phyloP scores from a whole-genome alignment of 1,284 basidiomycete species.

The Ustilago loliicola region DNA sequence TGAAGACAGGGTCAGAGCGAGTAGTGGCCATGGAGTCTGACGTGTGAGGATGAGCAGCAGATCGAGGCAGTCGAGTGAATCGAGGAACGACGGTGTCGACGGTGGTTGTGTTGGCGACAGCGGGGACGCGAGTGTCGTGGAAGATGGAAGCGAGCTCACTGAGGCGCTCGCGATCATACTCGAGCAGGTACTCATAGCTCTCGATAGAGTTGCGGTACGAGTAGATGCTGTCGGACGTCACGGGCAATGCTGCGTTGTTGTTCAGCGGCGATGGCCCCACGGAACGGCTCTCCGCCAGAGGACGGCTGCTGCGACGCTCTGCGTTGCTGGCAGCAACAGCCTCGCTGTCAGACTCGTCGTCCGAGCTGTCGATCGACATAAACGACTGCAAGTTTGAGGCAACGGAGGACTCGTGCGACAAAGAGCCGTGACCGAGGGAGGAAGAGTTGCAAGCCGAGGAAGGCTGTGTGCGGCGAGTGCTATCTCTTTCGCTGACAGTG shows the following conservation, averaged over 20 bases:
- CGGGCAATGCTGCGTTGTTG: not conserved
- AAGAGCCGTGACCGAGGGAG: constrained; percentile 18
- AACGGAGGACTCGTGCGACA: constrained; percentile 24
- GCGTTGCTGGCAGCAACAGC: not conserved
- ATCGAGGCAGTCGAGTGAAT: constrained; percentile 9
- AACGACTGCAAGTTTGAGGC: constrained; percentile 37
- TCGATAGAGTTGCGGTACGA: constrained; percentile 41
- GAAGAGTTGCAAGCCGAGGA: constrained; percentile 5
- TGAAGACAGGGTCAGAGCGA: not conserved
- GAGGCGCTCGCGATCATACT: constrained; percentile 27
- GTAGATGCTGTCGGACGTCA: constrained; percentile 18
- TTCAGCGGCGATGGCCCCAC: constrained; percentile 8
- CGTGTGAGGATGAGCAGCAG: constrained; percentile 19
- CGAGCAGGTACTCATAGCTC: constrained; percentile 41
- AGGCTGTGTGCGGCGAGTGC: not conserved
- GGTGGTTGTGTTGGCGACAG: not conserved
- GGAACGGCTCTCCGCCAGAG: not conserved
- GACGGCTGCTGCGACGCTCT: not conserved
- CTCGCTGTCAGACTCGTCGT: constrained; percentile 32
- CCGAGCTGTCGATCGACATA: constrained; percentile 56
- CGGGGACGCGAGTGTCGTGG: not conserved
- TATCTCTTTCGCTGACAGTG: constrained; percentile 11
- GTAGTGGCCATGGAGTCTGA: constrained; percentile 3
- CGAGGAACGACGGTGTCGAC: not conserved
- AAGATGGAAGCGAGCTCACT: constrained; percentile 44